Percentiles rank a stretch among this genome's conserved stretches.
Conservation (phyloP, 2,329 filamentous ascomycete species). For the Alternaria conjuncta region DNA sequence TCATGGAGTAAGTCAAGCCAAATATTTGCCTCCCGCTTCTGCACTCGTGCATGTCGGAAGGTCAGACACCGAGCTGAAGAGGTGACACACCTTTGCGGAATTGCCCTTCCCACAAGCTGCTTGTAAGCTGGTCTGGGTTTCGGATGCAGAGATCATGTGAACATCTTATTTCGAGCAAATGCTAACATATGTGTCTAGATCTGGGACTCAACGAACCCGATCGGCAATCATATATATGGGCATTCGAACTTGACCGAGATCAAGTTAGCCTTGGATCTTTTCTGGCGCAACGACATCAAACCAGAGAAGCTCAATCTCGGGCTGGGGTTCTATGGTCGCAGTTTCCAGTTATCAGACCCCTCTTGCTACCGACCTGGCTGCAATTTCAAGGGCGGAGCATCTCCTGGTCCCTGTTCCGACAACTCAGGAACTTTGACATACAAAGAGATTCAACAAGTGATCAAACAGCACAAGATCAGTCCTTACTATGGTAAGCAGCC, state of each 20-base stretch:
- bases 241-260: constrained; percentile 59
- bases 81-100: neutral
- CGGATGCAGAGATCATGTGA: neutral
- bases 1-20: constrained; percentile 31
- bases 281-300: constrained; percentile 54
- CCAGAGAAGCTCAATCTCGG: constrained; percentile 53
- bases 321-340: constrained; percentile 53
- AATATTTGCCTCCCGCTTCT: too few species aligned
- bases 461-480: constrained; percentile 11
- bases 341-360: constrained; percentile 27
- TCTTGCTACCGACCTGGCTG: constrained; percentile 10
- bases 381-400: constrained; percentile 1
- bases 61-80: neutral
- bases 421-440: constrained; percentile 10
- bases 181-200: neutral
- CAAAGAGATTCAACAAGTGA: constrained; percentile 24
- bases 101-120: neutral
- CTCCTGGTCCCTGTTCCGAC: constrained; percentile 19
- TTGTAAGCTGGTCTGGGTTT: neutral
- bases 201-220: constrained; percentile 44
- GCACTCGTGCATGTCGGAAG: too few species aligned
- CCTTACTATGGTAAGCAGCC: constrained; percentile 2
- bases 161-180: neutral
- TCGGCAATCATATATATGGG: constrained; percentile 31
- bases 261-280: constrained; percentile 47